Evolutionary conservation across 1,284 basidiomycete species (phyloP), one percentile per base, ranked within the genome.

Genomic region (Anthracocystis setariae): DNA sequence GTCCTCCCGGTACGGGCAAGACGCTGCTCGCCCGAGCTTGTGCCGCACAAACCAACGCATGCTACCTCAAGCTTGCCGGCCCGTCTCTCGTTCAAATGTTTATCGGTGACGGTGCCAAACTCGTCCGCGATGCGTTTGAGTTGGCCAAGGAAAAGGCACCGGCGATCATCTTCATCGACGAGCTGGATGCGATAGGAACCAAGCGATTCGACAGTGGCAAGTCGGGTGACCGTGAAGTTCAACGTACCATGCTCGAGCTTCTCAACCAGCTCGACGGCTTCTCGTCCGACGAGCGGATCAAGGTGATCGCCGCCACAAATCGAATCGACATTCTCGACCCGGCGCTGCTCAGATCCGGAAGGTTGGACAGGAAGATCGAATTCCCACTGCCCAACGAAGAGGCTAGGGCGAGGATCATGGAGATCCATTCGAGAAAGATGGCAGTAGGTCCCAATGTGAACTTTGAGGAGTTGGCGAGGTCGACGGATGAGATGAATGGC

Each of bases 151-250:
- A 98, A 82, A 92, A 98, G 80, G 92, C 94, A 12, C 95, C 96
- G 4, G 95, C 94, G 52, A 98, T 99, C 71, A 93, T 99, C 37
- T 99, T 99, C 84, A 98, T 99, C 83, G 96, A 99, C 83, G 96
- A 99, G 84, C 92, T 99, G 67, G 96, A 99, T 81, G 96, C 96
- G 29, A 89, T 99, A 79, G 96, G 96, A 80, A 98, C 95, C 4
- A 99, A 99, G 85, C 91, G 95, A 87, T 96, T 98, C 83, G 96
- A 98, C 77, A 95, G 93, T 37, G 95, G 94, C 66, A 97, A 94
- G 25, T 93, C 93, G 44, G 96, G 96, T 71, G 95, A 99, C 85
- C 90, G 95, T 68, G 96, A 99, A 86, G 97, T 98, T 74, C 96
- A 99, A 84, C 89, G 96, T 60, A 99, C 96, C 42, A 98, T 99